phyloP scores from a whole-genome alignment of 805 yeast species.

The Kuraishia ogatae region DNA sequence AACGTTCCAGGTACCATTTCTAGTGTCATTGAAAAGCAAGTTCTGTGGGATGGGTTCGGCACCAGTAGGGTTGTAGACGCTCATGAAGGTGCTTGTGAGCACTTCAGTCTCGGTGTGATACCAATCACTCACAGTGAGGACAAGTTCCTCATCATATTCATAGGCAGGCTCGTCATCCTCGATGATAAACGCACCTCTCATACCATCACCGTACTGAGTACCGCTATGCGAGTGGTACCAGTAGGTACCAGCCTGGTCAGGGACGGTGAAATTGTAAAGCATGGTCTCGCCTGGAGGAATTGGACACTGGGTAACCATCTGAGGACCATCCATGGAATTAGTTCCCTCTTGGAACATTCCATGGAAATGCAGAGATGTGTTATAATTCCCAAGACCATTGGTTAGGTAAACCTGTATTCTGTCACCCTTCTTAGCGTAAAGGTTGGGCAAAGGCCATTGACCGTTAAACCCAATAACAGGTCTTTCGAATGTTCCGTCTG shows the following conservation, averaged over 20 bases:
- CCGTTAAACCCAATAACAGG: conserved; percentile 41
- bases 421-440: conserved; percentile 75
- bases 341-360: conserved; percentile 64
- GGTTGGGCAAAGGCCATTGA: conserved; percentile 79
- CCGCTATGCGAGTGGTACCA: conserved; percentile 84
- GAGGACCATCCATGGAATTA: conserved; percentile 69
- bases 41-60: conserved; percentile 77
- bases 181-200: conserved; percentile 59
- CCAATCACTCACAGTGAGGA: conserved; percentile 51
- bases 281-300: conserved; percentile 59
- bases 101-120: conserved; percentile 47
- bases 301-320: conserved; percentile 74
- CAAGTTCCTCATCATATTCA: conserved; percentile 53
- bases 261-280: conserved; percentile 62
- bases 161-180: conserved; percentile 49
- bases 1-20: conserved; percentile 45
- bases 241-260: conserved; percentile 63
- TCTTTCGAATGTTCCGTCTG: conserved; percentile 39
- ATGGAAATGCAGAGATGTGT: conserved; percentile 72
- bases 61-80: conserved; percentile 73
- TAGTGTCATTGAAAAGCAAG: conserved; percentile 55
- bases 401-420: conserved; percentile 50
- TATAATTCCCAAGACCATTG: conserved; percentile 44
- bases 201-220: conserved; percentile 71
- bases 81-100: conserved; percentile 39